Base-by-base conservation (phyloP, 768 basidiomycete species). In the Kwoniella europaea region DNA sequence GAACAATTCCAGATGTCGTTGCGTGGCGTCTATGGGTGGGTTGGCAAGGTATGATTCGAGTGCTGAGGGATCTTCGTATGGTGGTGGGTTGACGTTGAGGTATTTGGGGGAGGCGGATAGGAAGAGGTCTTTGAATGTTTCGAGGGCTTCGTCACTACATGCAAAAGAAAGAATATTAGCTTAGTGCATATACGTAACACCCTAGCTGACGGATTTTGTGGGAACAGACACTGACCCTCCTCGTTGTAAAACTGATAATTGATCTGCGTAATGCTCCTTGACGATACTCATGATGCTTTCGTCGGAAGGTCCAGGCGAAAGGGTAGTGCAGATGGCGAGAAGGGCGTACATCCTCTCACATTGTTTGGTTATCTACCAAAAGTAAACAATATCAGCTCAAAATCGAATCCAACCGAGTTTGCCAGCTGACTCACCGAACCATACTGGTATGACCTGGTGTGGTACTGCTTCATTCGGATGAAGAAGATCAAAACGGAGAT, bases 331-430 rank as follows among this genome's bases (percentile, higher is more conserved):
- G 70, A 99, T 89, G 7, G 94, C 93, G 72, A 98, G 92, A 42
- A 99, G 84, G 5, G 94, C 94, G 78, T 98, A 96, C 95, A 98
- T 99, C 57, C 97, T 87, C 80, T 99, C 97, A 3, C 93, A 95
- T 18, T 92, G 95, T 87, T 98, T 98, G 86, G 91, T 94, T 85
- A 99, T 97, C 92, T 93, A 76, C n/a, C 13, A 4, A 50, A 20
- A 46, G 10, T 27, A 22, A 58, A 41, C 42, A 15, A 24, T 29
- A 35, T 68, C 50, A 61, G 67, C 58, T 54, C 10, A 15, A 13
- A 12, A 9, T 29, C 22, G 27, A 27, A 6, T 13, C 6, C 9
- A 1, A 43, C 35, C 15, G 27, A 35, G 56, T 41, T 27, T 18
- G n/a, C 4, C n/a, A 24, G 15, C 55, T 18, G 46, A 67, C 64